Conservation (phyloP, 2,329 filamentous ascomycete species). For the Pyricularia sp. region DNA sequence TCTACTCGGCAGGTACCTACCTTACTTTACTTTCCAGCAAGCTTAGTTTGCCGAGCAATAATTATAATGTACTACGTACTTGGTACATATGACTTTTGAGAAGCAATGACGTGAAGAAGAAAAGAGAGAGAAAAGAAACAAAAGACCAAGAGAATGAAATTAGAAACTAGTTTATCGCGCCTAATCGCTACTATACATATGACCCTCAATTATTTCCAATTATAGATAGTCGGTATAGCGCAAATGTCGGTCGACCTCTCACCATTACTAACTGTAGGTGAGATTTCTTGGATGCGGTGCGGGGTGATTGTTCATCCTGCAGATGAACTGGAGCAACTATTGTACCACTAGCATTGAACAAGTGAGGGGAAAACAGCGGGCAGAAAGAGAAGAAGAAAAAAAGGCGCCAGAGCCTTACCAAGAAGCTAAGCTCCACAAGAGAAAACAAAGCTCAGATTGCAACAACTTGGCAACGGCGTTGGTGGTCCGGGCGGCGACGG, state of each 20-base stretch:
- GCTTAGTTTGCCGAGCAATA: no score
- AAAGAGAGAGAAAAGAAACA: no score
- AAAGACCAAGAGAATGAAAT: no score
- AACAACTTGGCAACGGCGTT: neutral
- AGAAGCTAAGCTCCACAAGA: neutral
- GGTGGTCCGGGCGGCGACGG: neutral
- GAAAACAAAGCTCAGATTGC: neutral
- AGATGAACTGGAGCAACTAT: neutral
- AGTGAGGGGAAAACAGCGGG: neutral
- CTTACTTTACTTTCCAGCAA: no score
- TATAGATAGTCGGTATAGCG: neutral
- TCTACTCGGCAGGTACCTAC: no score
- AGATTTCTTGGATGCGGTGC: neutral
- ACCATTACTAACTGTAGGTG: neutral
- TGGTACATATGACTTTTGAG: neutral
- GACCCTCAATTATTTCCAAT: neutral
- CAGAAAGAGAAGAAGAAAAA: neutral
- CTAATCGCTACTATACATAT: no score
- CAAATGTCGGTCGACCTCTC: neutral
- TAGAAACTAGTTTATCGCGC: no score
- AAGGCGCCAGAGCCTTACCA: neutral
- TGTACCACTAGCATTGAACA: neutral
- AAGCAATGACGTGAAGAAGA: neutral
- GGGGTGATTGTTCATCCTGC: neutral
- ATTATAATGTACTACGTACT: no score